Conservation (phyloP, 75 land plant genomes). For the Gnetum montanum region DNA sequence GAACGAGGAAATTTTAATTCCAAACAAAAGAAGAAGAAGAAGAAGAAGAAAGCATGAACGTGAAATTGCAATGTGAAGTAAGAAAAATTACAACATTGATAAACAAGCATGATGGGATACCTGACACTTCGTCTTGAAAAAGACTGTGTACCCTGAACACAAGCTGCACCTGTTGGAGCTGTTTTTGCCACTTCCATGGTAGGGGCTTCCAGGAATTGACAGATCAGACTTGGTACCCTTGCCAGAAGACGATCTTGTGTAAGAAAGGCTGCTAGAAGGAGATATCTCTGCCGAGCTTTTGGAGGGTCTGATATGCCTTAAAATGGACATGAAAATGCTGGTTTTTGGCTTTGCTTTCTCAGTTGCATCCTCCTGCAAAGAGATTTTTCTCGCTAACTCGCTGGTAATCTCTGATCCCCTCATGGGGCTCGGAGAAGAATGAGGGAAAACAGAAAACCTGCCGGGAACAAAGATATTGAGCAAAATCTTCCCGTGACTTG, state of each 20-base stretch:
- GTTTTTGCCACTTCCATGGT: background rate
- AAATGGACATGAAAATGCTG: background rate
- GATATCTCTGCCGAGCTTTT: constrained; percentile 4
- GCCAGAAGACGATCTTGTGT: background rate
- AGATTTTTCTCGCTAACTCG: background rate
- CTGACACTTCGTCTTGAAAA: constrained; percentile 2
- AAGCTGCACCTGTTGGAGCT: background rate
- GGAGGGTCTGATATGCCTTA: background rate
- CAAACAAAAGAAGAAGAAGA: too few species aligned
- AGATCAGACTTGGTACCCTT: background rate
- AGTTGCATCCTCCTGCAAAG: background rate
- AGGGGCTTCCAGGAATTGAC: background rate
- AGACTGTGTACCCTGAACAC: constrained; percentile 3
- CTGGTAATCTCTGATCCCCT: background rate
- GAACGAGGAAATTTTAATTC: too few species aligned
- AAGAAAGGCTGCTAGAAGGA: constrained; percentile 6
- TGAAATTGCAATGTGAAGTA: too few species aligned
- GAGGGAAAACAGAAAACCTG: background rate
- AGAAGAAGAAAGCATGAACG: too few species aligned
- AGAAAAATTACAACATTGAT: too few species aligned
- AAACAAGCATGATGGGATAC: too few species aligned
- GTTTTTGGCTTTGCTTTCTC: background rate
- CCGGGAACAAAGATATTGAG: constrained; percentile 7
- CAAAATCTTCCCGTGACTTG: background rate
- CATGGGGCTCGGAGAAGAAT: background rate